A percentile compares a stretch with the other conserved stretches of the same genome.
phyloP scores from a whole-genome alignment of 2,329 filamentous ascomycete genomes.

The Hypoxylon sp. region DNA sequence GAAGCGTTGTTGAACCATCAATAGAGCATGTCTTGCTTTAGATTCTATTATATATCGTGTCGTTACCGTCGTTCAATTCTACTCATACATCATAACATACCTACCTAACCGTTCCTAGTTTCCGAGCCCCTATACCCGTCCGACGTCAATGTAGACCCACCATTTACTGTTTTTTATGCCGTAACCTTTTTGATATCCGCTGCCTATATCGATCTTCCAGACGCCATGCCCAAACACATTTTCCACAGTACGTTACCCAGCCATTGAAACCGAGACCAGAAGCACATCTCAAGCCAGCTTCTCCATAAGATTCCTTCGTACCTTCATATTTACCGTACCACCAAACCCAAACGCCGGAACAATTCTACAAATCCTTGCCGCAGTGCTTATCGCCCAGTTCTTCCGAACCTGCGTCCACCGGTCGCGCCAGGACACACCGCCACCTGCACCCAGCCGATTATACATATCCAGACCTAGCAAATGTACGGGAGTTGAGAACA shows the following conservation, averaged over 20 bases:
- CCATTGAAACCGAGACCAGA: conserved; percentile 1
- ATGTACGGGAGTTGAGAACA: conserved; percentile 86
- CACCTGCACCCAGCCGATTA: conserved; percentile 70
- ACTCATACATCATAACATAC: conserved; percentile 17
- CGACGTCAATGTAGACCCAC: conserved; percentile 6
- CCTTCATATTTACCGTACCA: conserved; percentile 84
- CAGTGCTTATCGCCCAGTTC: conserved; percentile 82
- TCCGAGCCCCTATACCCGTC: conserved; percentile 7
- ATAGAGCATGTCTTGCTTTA: conserved; percentile 4
- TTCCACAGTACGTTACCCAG: conserved; percentile 15
- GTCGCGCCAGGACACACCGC: conserved; percentile 65
- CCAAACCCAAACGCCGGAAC: conserved; percentile 91
- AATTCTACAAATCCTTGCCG: conserved; percentile 86
- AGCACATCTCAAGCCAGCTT: conserved; percentile 60
- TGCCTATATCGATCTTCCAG: conserved; percentile 20
- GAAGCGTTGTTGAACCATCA: conserved; percentile 8
- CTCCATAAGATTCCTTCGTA: conserved; percentile 77
- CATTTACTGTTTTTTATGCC: conserved; percentile 26
- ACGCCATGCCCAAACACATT: conserved; percentile 41
- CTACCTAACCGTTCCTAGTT: not conserved
- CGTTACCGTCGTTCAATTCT: conserved; percentile 15
- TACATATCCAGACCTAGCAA: conserved; percentile 89
- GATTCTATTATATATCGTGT: conserved; percentile 12
- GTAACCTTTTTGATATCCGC: conserved; percentile 36
- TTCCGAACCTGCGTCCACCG: conserved; percentile 76